Evolutionary conservation across 257 asterid species (phyloP).

Genomic region (Capsicum rhomboideum): DNA sequence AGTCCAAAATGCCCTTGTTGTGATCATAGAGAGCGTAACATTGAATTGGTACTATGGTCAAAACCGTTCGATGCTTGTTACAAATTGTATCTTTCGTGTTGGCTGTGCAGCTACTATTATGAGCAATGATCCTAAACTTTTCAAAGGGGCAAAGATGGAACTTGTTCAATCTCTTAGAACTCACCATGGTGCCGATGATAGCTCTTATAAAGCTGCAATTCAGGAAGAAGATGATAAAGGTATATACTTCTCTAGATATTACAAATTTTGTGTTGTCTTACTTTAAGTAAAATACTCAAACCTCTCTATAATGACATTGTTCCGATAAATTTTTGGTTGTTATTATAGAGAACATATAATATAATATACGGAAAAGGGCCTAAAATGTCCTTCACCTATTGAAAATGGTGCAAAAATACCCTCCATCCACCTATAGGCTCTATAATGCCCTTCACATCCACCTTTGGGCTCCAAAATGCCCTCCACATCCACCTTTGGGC

Average conservation of each 20-base stretch:
- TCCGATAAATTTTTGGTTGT: background rate
- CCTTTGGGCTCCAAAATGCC: too few relatives aligned
- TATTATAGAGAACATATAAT: background rate
- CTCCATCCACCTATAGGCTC: too few relatives aligned
- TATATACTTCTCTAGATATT: background rate
- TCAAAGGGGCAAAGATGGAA: conserved; percentile 40
- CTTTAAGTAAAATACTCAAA: too few relatives aligned
- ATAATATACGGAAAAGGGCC: too few relatives aligned
- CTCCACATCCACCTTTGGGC: too few relatives aligned
- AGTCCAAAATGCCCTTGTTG: conserved; percentile 49
- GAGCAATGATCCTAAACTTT: conserved; percentile 32
- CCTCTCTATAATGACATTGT: background rate
- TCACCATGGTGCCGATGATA: conserved; percentile 56
- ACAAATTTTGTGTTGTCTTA: too few relatives aligned
- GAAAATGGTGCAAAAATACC: too few relatives aligned
- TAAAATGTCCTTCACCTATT: too few relatives aligned
- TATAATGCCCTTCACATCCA: too few relatives aligned
- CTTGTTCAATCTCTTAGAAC: conserved; percentile 44
- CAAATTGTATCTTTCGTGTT: conserved; percentile 57
- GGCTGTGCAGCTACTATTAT: conserved; percentile 56
- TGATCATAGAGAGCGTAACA: conserved; percentile 44
- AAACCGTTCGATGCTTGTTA: conserved; percentile 58
- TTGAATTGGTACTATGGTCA: conserved; percentile 60
- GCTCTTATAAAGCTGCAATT: conserved; percentile 39
- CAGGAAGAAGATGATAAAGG: conserved; percentile 68